Conservation (phyloP, 2,329 filamentous ascomycete species). For the Penicillium sp. region DNA sequence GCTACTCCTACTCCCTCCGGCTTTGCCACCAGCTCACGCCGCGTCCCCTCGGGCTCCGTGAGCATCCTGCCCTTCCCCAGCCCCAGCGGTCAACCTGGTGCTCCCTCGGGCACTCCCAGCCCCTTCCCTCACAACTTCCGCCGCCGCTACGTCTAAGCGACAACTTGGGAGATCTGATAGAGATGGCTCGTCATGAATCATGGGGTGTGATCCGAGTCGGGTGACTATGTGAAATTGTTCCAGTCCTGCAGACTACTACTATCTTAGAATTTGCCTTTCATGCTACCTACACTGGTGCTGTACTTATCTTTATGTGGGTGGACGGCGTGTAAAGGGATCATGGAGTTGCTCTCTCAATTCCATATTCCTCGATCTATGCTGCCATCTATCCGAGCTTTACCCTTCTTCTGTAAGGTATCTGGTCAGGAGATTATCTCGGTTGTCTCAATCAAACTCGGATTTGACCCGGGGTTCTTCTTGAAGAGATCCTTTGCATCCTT, state of each 20-base stretch:
- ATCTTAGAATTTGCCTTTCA: constrained; percentile 19
- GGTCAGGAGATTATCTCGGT: background rate
- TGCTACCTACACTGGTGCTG: constrained; percentile 28
- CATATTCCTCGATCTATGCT: background rate
- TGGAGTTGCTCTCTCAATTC: background rate
- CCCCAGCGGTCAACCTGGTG: constrained; percentile 6
- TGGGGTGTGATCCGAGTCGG: constrained; percentile 9
- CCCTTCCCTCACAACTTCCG: constrained; percentile 28
- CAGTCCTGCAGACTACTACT: background rate
- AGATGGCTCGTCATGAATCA: constrained; percentile 1
- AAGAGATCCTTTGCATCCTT: background rate
- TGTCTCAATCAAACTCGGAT: background rate
- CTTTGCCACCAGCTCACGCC: constrained; percentile 33
- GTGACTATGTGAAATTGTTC: constrained; percentile 14
- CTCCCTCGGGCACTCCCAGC: constrained; percentile 25
- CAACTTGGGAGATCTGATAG: constrained; percentile 2
- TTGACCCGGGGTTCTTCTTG: background rate
- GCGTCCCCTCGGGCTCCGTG: constrained; percentile 31
- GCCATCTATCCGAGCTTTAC: constrained; percentile 1
- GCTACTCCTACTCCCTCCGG: constrained; percentile 21
- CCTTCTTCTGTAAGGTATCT: constrained; percentile 4
- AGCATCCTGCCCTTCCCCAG: constrained; percentile 12
- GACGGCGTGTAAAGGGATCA: background rate
- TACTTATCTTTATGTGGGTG: constrained; percentile 20
- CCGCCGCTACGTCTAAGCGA: constrained; percentile 25